Evolutionary conservation across 2,329 filamentous ascomycete species (phyloP), one percentile per base, ranked within the genome.

Genomic region (Fusarium citri): DNA sequence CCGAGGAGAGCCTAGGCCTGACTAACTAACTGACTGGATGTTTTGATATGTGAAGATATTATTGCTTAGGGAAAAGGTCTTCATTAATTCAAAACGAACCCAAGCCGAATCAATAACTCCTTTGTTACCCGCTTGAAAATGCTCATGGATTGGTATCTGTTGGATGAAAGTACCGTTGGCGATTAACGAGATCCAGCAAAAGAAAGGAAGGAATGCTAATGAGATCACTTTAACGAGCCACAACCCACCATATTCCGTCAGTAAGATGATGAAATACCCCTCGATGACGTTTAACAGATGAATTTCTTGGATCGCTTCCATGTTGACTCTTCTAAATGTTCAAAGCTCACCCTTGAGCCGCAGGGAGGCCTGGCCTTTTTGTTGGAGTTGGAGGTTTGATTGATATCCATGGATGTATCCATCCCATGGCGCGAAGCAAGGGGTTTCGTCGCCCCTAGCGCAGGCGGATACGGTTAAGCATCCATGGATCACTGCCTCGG

Each of bases 211-310:
- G 61, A 72, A 71, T 71, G 68, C 34, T 34, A 50, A 69, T 65
- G 66, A 71, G 66, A 70, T 71, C 62, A 65, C 58, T 28, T 30
- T 25, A 25, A 47, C 43, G 55, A 69, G 55, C 56, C 66, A 28
- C 26, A 62, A n/a, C 55, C 60, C 50, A 50, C 54, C 49, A 68
- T 51, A 30, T 59, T 62, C 71, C 26, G 57, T 57, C 46, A 59
- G 54, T 48, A 55, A 53, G 37, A 30, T 34, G 43, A 63, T 45
- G 23, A 51, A 53, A 41, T 72, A 61, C 73, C 68, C 73, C 73
- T 74, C 73, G 57, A 75, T 75, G 73, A 75, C 72, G 73, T 72
- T 69, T 62, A 45, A 53, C 22, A 26, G 26, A 60, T 37, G 22
- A 26, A 47, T 57, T 71, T 51, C 41, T 43, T 59, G 64, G 46